Evolutionary conservation across 2,329 filamentous ascomycete genomes (phyloP).

Genomic region (Thielaviopsis musarum): DNA sequence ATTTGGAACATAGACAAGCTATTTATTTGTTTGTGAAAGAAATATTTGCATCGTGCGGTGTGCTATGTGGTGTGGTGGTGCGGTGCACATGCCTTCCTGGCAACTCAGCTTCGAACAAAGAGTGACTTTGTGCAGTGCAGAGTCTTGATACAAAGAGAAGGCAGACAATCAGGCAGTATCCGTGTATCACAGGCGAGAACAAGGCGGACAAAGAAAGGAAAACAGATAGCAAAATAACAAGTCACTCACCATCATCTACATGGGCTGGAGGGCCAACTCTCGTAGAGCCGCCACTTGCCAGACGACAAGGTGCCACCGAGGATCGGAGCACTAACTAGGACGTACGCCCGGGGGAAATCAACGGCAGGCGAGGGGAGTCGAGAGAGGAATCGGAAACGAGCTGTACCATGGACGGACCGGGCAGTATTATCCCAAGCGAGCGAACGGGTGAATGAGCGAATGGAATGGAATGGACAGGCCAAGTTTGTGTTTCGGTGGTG

Average conservation of each 20-base stretch:
- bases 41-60: neutral
- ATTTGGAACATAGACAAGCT: neutral
- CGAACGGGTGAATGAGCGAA: neutral
- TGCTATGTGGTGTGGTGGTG: neutral
- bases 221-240: slow-evolving; percentile 6
- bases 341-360: neutral
- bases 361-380: neutral
- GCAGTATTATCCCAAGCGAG: too few species aligned
- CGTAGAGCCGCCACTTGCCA: slow-evolving; percentile 6
- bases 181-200: neutral
- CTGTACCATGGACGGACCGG: neutral
- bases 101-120: neutral
- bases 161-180: neutral
- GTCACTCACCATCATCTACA: slow-evolving; percentile 12
- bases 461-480: too few species aligned
- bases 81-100: neutral
- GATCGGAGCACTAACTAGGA: neutral
- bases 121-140: neutral
- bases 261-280: slow-evolving; percentile 12
- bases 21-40: too few species aligned
- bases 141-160: neutral
- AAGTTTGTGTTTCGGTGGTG: neutral
- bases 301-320: neutral
- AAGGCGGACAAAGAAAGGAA: neutral
- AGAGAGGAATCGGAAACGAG: neutral